Evolutionary conservation across 805 yeast species (phyloP).

Genomic region (Lipomyces yamanashiensis): DNA sequence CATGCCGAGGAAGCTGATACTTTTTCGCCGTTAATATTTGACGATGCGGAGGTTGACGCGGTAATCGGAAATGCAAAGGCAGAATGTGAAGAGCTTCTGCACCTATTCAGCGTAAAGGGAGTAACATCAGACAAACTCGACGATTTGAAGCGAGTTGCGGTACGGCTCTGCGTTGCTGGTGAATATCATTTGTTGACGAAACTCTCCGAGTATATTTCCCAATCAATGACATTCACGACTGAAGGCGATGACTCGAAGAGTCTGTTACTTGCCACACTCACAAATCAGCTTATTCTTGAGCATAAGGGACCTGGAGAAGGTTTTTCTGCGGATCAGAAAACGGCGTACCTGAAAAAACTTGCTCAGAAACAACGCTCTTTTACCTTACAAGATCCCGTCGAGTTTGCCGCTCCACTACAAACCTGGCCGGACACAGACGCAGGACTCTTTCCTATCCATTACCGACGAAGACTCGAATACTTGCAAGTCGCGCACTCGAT

Average conservation of each 20-base stretch:
- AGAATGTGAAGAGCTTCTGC: background rate
- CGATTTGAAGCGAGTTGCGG: background rate
- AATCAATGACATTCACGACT: background rate
- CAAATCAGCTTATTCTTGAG: conserved; percentile 13
- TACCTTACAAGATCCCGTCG: background rate
- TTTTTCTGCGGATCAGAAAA: background rate
- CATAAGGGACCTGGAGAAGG: background rate
- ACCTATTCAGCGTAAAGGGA: background rate
- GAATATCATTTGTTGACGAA: conserved; percentile 1
- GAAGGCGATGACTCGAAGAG: conserved; percentile 20
- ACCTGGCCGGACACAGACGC: background rate
- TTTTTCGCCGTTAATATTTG: background rate
- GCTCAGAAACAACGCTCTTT: too few relatives aligned
- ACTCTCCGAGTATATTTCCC: background rate
- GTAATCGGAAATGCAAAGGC: background rate
- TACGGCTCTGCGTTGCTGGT: conserved; percentile 11
- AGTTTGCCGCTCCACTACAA: conserved; percentile 5
- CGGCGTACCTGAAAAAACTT: too few relatives aligned
- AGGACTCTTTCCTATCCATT: conserved; percentile 38
- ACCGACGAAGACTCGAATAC: conserved; percentile 43
- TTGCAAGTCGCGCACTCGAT: conserved; percentile 39
- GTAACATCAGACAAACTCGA: background rate
- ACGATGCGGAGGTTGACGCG: conserved; percentile 5
- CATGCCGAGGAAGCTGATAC: background rate
- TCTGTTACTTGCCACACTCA: conserved; percentile 11